Evolutionary conservation across 306 rosid genomes (phyloP).

Genomic region (Macrotyloma uniflorum): DNA sequence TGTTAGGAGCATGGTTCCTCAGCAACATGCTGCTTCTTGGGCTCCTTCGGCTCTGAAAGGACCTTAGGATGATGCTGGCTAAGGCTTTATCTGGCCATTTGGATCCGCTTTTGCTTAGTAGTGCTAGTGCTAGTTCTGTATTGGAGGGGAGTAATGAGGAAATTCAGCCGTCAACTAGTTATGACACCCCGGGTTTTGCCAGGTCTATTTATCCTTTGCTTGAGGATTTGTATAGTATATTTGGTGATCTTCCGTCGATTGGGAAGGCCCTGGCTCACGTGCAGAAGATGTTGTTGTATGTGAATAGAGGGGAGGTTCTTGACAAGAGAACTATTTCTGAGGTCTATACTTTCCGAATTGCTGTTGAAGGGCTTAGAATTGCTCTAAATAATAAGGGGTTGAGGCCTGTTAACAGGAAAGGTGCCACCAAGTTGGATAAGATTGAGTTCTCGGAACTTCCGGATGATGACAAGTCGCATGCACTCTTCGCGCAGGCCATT

Average conservation of each 20-base stretch:
- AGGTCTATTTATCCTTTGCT: slow-evolving; percentile 71
- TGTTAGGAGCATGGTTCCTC: slow-evolving; percentile 63
- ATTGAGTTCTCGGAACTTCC: slow-evolving; percentile 64
- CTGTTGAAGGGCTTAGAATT: slow-evolving; percentile 81
- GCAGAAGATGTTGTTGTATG: slow-evolving; percentile 68
- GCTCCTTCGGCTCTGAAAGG: slow-evolving; percentile 37
- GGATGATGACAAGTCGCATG: slow-evolving; percentile 66
- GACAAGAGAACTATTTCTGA: slow-evolving; percentile 56
- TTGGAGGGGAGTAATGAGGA: slow-evolving; percentile 38
- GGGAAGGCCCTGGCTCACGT: slow-evolving; percentile 68
- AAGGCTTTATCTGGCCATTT: slow-evolving; percentile 50
- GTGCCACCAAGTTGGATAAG: slow-evolving; percentile 22
- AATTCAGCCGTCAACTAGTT: slow-evolving; percentile 44
- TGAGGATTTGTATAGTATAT: slow-evolving; percentile 64
- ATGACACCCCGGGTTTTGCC: slow-evolving; percentile 69
- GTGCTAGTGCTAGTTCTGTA: slow-evolving; percentile 28
- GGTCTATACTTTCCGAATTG: slow-evolving; percentile 65
- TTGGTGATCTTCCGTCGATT: slow-evolving; percentile 62
- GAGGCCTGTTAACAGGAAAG: slow-evolving; percentile 38
- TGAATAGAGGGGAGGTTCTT: slow-evolving; percentile 69
- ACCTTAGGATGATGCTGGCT: slow-evolving; percentile 45
- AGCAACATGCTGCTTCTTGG: slow-evolving; percentile 48
- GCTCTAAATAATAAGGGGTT: slow-evolving; percentile 66
- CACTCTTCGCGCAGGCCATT: slow-evolving; percentile 65
- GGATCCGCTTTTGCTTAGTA: slow-evolving; percentile 40